Evolutionary conservation across 768 basidiomycete genomes (phyloP).

Genomic region (Suillus decipiens): DNA sequence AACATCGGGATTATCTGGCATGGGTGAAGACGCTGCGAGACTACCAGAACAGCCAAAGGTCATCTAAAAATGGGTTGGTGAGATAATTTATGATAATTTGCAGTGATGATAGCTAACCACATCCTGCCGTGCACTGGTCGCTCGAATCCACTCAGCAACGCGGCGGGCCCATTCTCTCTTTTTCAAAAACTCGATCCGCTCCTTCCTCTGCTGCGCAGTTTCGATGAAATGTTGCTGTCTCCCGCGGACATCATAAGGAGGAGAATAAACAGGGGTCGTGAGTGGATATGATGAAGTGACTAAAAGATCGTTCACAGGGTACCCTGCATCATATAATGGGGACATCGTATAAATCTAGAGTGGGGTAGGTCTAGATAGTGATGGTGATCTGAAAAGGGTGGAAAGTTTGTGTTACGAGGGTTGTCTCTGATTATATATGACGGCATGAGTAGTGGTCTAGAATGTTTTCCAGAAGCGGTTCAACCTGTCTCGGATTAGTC

Average conservation of each 20-base stretch:
- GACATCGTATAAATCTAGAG: not conserved
- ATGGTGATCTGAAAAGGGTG: constrained; percentile 9
- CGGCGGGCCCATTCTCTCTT: constrained; percentile 45
- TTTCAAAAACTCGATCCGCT: constrained; percentile 54
- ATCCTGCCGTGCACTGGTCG: constrained; percentile 31
- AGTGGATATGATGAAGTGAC: constrained; percentile 18
- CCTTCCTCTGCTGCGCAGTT: constrained; percentile 46
- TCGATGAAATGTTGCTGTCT: constrained; percentile 48
- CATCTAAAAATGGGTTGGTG: constrained; percentile 16
- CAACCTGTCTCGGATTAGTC: constrained; percentile 12
- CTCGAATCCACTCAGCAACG: constrained; percentile 39
- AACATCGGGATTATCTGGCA: not conserved
- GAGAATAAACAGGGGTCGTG: constrained; percentile 27
- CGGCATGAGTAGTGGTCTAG: constrained; percentile 9
- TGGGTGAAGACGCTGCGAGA: constrained; percentile 1
- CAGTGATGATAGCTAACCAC: constrained; percentile 16
- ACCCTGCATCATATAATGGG: not conserved
- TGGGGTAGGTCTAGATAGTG: not conserved
- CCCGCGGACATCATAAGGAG: constrained; percentile 43
- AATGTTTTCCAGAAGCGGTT: constrained; percentile 12
- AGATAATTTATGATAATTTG: not conserved
- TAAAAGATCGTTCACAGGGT: constrained; percentile 10
- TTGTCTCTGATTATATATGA: constrained; percentile 13
- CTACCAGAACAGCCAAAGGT: constrained; percentile 19
- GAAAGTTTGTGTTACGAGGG: constrained; percentile 14